phyloP scores from a whole-genome alignment of 805 yeast species.

The Wickerhamiella slavikovae region DNA sequence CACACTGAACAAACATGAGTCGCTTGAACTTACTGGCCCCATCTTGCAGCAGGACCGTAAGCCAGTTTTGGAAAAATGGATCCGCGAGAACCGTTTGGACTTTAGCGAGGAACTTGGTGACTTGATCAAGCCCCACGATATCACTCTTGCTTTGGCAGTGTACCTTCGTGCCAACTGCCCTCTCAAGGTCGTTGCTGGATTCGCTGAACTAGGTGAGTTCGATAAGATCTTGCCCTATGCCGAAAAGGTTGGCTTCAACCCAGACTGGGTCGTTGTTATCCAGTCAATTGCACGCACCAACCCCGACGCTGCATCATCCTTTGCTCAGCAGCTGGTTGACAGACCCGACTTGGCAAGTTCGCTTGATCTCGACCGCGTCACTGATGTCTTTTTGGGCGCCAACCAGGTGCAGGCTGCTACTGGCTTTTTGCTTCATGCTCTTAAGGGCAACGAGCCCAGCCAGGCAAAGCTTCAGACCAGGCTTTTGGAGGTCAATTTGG shows the following conservation, averaged over 20 bases:
- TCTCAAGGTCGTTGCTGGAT: conserved; percentile 70
- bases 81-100: conserved; percentile 83
- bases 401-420: conserved; percentile 95
- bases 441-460: conserved; percentile 80
- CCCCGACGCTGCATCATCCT: conserved; percentile 97
- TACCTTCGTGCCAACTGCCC: conserved; percentile 69
- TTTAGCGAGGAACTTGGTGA: conserved; percentile 97
- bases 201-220: conserved; percentile 91
- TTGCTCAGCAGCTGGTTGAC: conserved; percentile 71
- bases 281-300: conserved; percentile 79
- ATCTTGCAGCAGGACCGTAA: conserved; percentile 89
- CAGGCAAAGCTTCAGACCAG: conserved; percentile 94
- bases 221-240: conserved; percentile 91
- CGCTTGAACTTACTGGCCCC: conserved; percentile 86
- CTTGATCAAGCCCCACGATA: conserved; percentile 71
- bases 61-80: conserved; percentile 87
- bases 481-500: conserved; percentile 72
- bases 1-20: conserved; percentile 80
- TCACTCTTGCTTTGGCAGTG: conserved; percentile 73
- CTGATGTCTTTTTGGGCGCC: conserved; percentile 87
- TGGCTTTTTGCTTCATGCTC: conserved; percentile 84
- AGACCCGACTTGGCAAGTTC: conserved; percentile 26
- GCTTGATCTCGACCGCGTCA: conserved; percentile 65
- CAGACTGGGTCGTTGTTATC: conserved; percentile 75
- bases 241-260: conserved; percentile 68